Conservation (phyloP, 306 rosid species). For the Erythrophleum fordii region DNA sequence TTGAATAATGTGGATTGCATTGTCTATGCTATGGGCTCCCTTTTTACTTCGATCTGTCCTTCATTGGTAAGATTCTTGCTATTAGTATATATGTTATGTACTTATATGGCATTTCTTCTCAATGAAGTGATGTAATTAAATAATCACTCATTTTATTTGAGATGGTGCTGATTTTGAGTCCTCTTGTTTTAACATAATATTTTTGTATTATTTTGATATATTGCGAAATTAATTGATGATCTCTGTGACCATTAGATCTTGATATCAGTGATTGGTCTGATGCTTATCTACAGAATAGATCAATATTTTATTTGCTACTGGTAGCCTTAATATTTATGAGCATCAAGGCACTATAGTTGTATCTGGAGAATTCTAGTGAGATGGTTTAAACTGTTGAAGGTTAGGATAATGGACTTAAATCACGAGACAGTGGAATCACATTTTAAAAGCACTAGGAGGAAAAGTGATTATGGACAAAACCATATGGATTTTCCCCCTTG, state of each 20-base stretch:
- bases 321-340: background rate
- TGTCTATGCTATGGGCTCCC: constrained; percentile 98
- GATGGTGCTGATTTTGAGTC: background rate
- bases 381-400: background rate
- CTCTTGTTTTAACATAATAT: background rate
- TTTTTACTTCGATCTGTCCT: constrained; percentile 91
- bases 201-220: constrained; percentile 2
- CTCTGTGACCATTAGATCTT: background rate
- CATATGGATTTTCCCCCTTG: background rate
- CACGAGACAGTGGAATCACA: background rate
- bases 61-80: constrained; percentile 71
- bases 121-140: background rate
- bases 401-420: background rate
- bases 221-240: background rate
- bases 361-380: background rate
- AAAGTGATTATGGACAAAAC: background rate
- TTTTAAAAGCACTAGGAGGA: background rate
- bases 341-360: background rate
- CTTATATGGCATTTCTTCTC: constrained; percentile 11
- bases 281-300: background rate
- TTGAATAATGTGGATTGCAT: constrained; percentile 75
- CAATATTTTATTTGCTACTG: background rate
- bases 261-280: background rate
- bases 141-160: background rate
- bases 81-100: background rate